Conservation (phyloP, 176 grass and related monocot genomes). For the Zea mays region Zm-B73-REFERENCE-NAM-5.0 NC_050099.1:248945501-248946000, state of each 20-base stretch:
- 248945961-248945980: conserved; percentile 68
- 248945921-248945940: conserved; percentile 83
- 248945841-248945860: conserved; percentile 72
- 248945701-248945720: conserved; percentile 70
- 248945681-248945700: conserved; percentile 77
- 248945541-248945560: conserved; percentile 90
- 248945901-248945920: conserved; percentile 75
- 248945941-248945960: conserved; percentile 65
- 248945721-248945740: conserved; percentile 77
- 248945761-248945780: conserved; percentile 50
- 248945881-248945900: conserved; percentile 56
- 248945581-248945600: conserved; percentile 56
- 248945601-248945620: conserved; percentile 88
- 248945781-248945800: conserved; percentile 61
- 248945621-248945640: conserved; percentile 70
- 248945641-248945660: conserved; percentile 61
- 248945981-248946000: conserved; percentile 91
- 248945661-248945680: conserved; percentile 67
- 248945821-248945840: conserved; percentile 92
- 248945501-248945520: conserved; percentile 95
- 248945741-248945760: conserved; percentile 76
- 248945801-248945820: conserved; percentile 79
- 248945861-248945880: conserved; percentile 56
- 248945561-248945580: conserved; percentile 53
- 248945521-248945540: conserved; percentile 50